A percentile compares a stretch with the other conserved stretches of the same genome.
phyloP scores from a whole-genome alignment of 2,329 filamentous ascomycete genomes.

The Calonectria hawksworthii region DNA sequence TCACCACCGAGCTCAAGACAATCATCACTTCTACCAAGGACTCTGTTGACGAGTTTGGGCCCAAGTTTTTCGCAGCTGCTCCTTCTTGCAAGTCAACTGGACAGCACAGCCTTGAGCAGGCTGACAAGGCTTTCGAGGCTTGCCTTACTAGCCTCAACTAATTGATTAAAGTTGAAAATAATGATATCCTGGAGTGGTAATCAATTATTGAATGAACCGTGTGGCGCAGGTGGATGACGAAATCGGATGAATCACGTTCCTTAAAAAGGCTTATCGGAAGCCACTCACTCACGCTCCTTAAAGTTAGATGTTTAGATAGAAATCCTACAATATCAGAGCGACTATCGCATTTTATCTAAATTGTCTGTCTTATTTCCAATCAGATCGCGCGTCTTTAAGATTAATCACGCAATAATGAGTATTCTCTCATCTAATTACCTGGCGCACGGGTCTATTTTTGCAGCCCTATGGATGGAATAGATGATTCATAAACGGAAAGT shows the following conservation, averaged over 20 bases:
- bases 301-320: not conserved
- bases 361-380: no score
- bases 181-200: not conserved
- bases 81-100: constrained; percentile 1
- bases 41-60: not conserved
- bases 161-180: not conserved
- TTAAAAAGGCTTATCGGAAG: not conserved
- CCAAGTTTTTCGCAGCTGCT: not conserved
- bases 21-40: not conserved
- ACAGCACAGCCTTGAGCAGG: not conserved
- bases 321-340: not conserved
- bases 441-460: no score
- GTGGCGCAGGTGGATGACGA: not conserved
- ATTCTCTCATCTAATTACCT: no score
- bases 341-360: not conserved
- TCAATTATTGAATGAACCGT: not conserved
- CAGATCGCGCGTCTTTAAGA: not conserved
- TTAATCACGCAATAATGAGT: not conserved
- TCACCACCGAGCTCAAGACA: not conserved
- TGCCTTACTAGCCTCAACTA: not conserved
- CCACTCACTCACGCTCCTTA: not conserved
- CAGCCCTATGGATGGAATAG: no score
- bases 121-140: not conserved
- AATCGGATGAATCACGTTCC: not conserved
- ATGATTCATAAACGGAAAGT: no score